Percentiles rank a stretch among this genome's conserved stretches.
Evolutionary conservation across 2,329 filamentous ascomycete species (phyloP).

Genomic region (Beauveria sp.): DNA sequence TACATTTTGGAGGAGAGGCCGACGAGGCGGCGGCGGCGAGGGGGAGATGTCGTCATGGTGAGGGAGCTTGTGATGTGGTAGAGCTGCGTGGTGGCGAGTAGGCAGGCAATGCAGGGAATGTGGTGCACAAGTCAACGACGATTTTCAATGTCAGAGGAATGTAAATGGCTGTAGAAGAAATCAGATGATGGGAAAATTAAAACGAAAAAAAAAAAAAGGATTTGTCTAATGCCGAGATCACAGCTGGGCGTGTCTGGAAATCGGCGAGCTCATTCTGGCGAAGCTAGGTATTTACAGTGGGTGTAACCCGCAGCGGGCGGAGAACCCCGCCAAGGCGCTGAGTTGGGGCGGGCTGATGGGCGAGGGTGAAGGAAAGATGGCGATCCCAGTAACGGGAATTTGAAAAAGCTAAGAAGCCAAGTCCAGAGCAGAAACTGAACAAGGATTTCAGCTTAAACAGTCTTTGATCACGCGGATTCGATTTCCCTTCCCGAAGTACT

Average conservation of each 20-base stretch:
- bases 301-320: no score
- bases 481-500: no score
- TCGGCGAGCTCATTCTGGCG: not conserved
- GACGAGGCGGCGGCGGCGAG: slow-evolving; percentile 52
- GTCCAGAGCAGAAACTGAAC: no score
- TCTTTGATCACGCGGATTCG: no score
- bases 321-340: not conserved
- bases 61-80: not conserved
- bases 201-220: not conserved
- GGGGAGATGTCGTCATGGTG: slow-evolving; percentile 17
- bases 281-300: no score
- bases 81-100: not conserved
- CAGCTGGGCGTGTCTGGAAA: not conserved
- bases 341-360: not conserved
- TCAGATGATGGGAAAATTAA: not conserved
- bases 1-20: slow-evolving; percentile 76
- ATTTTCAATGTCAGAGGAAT: not conserved
- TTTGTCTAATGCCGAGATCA: not conserved
- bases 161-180: not conserved
- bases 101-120: not conserved
- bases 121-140: no score
- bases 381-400: no score
- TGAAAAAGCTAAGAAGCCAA: no score
- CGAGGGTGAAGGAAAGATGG: not conserved
- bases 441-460: no score